phyloP scores from a whole-genome alignment of 768 basidiomycete species.

The Trametes cubensis region DNA sequence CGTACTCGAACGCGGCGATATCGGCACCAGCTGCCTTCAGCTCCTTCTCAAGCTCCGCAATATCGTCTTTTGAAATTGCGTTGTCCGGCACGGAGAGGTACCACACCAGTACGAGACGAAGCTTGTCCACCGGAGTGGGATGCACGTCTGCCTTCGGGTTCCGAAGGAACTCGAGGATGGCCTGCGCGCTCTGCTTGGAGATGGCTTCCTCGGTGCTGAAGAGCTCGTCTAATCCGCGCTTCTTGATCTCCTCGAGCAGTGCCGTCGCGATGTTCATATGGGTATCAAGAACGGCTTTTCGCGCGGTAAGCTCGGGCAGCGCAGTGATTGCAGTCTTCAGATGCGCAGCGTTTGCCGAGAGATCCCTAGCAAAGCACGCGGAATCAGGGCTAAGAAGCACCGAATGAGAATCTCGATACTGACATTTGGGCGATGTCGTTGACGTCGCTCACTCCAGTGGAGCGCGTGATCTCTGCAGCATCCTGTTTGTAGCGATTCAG shows the following conservation, averaged over 20 bases:
- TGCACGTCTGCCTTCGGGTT: conserved; percentile 63
- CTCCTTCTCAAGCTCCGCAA: conserved; percentile 85
- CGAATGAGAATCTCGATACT: conserved; percentile 33
- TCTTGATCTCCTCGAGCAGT: conserved; percentile 92
- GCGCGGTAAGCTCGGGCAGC: conserved; percentile 92
- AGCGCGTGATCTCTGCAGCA: conserved; percentile 94
- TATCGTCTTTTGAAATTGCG: conserved; percentile 82
- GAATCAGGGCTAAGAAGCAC: background rate
- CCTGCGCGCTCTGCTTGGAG: conserved; percentile 77
- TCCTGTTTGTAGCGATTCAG: conserved; percentile 93
- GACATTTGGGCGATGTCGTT: conserved; percentile 94
- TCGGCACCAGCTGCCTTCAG: conserved; percentile 83
- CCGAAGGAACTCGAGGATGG: conserved; percentile 87
- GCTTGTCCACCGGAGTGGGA: conserved; percentile 80
- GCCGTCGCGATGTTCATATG: conserved; percentile 99
- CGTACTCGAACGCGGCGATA: conserved; percentile 85
- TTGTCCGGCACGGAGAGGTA: conserved; percentile 88
- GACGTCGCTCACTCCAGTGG: conserved; percentile 94
- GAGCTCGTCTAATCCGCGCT: conserved; percentile 92
- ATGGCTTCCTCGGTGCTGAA: conserved; percentile 95
- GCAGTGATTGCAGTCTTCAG: conserved; percentile 97
- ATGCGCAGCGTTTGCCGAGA: conserved; percentile 91
- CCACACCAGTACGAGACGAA: conserved; percentile 93
- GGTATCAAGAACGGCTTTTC: conserved; percentile 94
- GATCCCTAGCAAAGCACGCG: conserved; percentile 55